Conservation (phyloP, 2,329 filamentous ascomycete species). For the Sporothrix humicola region DNA sequence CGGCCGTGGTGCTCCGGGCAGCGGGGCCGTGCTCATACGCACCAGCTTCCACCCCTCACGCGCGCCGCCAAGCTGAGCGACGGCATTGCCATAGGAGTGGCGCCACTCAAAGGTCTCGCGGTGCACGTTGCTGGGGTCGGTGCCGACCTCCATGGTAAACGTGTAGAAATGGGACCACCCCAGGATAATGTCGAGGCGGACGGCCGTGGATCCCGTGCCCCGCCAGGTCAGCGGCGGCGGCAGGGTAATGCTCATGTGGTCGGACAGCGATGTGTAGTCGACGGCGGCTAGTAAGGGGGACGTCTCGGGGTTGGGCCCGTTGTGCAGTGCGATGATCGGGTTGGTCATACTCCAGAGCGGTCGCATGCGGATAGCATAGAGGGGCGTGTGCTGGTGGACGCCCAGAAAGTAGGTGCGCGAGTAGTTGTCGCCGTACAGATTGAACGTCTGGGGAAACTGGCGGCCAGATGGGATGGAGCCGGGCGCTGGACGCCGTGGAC, state of each 20-base stretch:
- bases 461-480: conserved; percentile 37
- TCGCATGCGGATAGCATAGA: conserved; percentile 45
- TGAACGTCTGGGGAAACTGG: conserved; percentile 46
- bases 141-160: conserved; percentile 47
- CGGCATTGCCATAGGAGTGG: conserved; percentile 46
- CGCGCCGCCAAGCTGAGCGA: conserved; percentile 44
- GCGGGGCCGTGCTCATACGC: conserved; percentile 41
- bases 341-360: conserved; percentile 39
- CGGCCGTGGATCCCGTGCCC: conserved; percentile 35
- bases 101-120: conserved; percentile 54
- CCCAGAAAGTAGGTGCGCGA: conserved; percentile 42
- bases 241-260: conserved; percentile 42
- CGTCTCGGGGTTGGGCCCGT: conserved; percentile 42
- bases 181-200: conserved; percentile 29
- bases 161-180: conserved; percentile 40
- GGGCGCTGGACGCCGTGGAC: conserved; percentile 21
- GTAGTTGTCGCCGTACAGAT: conserved; percentile 42
- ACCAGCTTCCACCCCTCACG: conserved; percentile 52
- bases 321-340: conserved; percentile 46
- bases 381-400: conserved; percentile 43
- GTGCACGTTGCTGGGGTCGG: conserved; percentile 32
- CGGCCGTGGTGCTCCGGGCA: conserved; percentile 33
- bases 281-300: conserved; percentile 44
- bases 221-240: conserved; percentile 41
- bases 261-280: conserved; percentile 35